Conservation (phyloP, 2,329 filamentous ascomycete genomes). For the Diaporthe nobilis region DNA sequence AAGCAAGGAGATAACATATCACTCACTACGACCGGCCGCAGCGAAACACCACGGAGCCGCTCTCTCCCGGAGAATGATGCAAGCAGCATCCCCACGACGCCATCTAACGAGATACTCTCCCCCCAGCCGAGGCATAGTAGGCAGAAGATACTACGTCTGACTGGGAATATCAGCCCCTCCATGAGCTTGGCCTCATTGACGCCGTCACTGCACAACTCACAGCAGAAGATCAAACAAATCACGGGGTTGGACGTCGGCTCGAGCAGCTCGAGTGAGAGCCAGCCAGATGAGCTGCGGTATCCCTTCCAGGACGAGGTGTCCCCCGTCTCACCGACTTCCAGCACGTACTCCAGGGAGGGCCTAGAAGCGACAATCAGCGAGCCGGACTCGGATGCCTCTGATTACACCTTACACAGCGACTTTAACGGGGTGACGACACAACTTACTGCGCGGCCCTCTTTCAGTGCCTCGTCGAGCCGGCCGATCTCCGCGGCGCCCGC, state of each 20-base stretch:
- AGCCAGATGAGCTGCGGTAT: constrained; percentile 2
- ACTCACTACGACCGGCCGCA: not conserved
- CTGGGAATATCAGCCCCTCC: constrained; percentile 37
- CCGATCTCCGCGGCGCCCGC: not conserved
- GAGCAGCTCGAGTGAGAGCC: constrained; percentile 37
- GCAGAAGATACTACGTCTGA: constrained; percentile 44
- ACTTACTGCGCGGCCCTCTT: constrained; percentile 17
- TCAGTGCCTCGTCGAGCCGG: not conserved
- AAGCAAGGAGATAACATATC: constrained; percentile 8
- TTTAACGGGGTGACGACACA: constrained; percentile 11
- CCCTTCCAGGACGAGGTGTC: constrained; percentile 39
- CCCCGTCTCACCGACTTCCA: constrained; percentile 42
- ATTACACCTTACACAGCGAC: constrained; percentile 28
- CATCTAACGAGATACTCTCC: constrained; percentile 42
- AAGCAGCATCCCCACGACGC: constrained; percentile 36
- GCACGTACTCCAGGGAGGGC: constrained; percentile 42
- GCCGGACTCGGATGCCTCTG: constrained; percentile 35
- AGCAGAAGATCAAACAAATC: constrained; percentile 58
- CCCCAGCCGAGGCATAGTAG: constrained; percentile 44
- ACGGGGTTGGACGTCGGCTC: constrained; percentile 56
- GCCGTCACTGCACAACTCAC: constrained; percentile 50
- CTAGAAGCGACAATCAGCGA: constrained; percentile 42
- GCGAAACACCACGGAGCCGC: constrained; percentile 6
- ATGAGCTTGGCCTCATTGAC: constrained; percentile 26
- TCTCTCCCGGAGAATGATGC: constrained; percentile 33